phyloP scores from a whole-genome alignment of 306 rosid genomes.

The Cucurbita moschata region DNA sequence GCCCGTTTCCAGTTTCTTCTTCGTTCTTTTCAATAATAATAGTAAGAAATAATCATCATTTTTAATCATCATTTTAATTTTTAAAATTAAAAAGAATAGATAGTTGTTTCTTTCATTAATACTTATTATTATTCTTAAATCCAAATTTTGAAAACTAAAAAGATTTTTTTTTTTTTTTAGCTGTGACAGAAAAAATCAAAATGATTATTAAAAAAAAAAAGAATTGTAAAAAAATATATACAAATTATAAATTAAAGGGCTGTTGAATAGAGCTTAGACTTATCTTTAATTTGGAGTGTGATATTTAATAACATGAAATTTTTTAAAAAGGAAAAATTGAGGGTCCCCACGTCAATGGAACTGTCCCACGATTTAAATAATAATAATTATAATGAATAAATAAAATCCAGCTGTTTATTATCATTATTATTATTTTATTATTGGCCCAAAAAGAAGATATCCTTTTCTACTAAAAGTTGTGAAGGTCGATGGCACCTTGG shows the following conservation, averaged over 20 bases:
- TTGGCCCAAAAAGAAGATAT: neutral
- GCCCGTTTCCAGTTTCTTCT: conserved; percentile 21
- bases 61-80: too few species aligned
- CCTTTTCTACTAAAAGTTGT: neutral
- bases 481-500: neutral
- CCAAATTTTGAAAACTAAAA: too few species aligned
- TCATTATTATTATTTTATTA: neutral
- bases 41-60: too few species aligned
- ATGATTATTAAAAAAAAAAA: too few species aligned
- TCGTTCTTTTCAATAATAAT: neutral
- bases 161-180: too few species aligned
- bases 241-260: too few species aligned
- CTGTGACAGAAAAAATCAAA: too few species aligned
- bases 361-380: neutral
- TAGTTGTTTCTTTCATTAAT: too few species aligned
- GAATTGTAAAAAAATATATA: too few species aligned
- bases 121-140: too few species aligned
- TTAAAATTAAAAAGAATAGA: too few species aligned
- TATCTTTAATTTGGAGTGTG: neutral
- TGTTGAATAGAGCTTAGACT: too few species aligned
- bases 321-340: neutral
- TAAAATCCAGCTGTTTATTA: neutral
- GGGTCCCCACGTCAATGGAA: neutral
- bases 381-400: neutral
- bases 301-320: neutral